Conservation (phyloP, 345 rosid species). For the Lumnitzera littorea region DNA sequence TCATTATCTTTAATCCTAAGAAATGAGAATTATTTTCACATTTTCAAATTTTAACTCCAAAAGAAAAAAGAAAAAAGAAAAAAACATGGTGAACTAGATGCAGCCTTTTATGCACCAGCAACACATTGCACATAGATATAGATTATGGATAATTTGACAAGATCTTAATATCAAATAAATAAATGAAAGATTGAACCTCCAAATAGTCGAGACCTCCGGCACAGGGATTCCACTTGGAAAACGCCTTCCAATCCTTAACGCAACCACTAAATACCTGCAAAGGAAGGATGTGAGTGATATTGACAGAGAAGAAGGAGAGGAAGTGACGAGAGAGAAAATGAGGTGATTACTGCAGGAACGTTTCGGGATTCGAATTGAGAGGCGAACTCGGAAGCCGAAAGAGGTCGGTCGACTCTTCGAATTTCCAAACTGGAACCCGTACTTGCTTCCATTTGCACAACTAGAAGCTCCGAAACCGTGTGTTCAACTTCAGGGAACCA, state of each 20-base stretch:
- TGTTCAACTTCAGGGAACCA: too few species aligned
- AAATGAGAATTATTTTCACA: too few species aligned
- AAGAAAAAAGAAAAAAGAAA: too few species aligned
- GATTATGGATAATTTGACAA: not conserved
- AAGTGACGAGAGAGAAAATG: not conserved
- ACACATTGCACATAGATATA: too few species aligned
- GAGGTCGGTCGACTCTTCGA: constrained; percentile 36
- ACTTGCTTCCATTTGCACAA: constrained; percentile 6
- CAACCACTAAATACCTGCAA: constrained; percentile 57
- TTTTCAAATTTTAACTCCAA: too few species aligned
- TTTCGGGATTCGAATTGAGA: constrained; percentile 56
- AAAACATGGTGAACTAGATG: too few species aligned
- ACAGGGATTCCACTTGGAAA: constrained; percentile 57
- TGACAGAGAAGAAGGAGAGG: not conserved
- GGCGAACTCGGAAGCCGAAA: constrained; percentile 42
- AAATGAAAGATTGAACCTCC: constrained; percentile 35
- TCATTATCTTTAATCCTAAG: too few species aligned
- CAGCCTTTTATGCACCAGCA: too few species aligned
- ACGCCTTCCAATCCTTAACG: constrained; percentile 55
- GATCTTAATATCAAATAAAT: not conserved
- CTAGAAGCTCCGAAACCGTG: too few species aligned
- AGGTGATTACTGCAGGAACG: constrained; percentile 51
- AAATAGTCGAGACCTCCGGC: constrained; percentile 70
- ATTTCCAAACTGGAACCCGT: constrained; percentile 22
- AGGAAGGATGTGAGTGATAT: not conserved